phyloP scores from a whole-genome alignment of 2,329 filamentous ascomycete species.

The Byssoonygena ceratinophila region DNA sequence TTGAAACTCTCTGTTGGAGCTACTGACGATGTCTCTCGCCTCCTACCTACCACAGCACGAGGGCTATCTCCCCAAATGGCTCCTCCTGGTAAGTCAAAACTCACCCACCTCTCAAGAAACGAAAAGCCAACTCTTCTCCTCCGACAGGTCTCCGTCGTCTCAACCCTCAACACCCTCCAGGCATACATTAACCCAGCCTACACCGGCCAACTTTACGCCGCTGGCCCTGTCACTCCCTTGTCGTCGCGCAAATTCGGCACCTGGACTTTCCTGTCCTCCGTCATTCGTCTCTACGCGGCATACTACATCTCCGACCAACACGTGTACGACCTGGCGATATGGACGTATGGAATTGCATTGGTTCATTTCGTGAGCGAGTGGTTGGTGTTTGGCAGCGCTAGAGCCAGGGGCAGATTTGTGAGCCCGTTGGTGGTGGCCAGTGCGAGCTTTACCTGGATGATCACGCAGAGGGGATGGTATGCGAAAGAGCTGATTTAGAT shows the following conservation, averaged over 20 bases:
- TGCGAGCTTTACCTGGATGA: slow-evolving; percentile 51
- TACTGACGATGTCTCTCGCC: slow-evolving; percentile 19
- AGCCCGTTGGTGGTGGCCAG: slow-evolving; percentile 50
- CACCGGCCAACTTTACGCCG: slow-evolving; percentile 69
- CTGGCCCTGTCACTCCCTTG: slow-evolving; percentile 56
- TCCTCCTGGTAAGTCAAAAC: slow-evolving; percentile 46
- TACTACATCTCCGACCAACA: slow-evolving; percentile 64
- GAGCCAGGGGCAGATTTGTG: slow-evolving; percentile 49
- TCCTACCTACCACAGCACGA: slow-evolving; percentile 30
- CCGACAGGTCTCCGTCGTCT: slow-evolving; percentile 64
- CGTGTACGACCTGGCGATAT: slow-evolving; percentile 69
- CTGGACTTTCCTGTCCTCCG: slow-evolving; percentile 68
- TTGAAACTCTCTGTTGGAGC: background rate
- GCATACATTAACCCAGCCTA: slow-evolving; percentile 69
- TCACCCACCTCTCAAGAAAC: background rate
- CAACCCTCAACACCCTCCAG: slow-evolving; percentile 75
- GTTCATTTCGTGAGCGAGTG: slow-evolving; percentile 73
- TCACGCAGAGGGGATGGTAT: slow-evolving; percentile 42
- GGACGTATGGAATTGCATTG: slow-evolving; percentile 70
- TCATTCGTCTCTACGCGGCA: slow-evolving; percentile 72
- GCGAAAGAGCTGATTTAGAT: slow-evolving; percentile 16
- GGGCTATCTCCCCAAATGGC: slow-evolving; percentile 54
- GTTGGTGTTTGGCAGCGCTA: slow-evolving; percentile 65
- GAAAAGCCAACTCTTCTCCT: slow-evolving; percentile 10
- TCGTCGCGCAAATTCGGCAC: slow-evolving; percentile 73